Conservation (phyloP, 2,329 filamentous ascomycete species). For the Trematosphaeria pertusa region DNA sequence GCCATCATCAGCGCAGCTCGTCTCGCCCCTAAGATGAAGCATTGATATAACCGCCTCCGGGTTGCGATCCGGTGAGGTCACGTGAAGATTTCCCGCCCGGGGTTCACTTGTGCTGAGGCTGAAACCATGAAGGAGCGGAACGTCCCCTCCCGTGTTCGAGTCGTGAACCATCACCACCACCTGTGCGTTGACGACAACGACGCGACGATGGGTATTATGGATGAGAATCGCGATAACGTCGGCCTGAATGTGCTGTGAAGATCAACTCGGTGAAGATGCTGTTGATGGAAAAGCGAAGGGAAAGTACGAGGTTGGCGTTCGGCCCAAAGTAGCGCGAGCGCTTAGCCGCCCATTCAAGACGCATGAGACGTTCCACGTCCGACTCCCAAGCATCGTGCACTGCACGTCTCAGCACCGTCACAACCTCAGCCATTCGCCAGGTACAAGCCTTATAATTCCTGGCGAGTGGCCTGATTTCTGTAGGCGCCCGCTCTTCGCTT, state of each 20-base stretch:
- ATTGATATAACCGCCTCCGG: background rate
- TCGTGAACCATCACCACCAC: background rate
- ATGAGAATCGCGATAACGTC: background rate
- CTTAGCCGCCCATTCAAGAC: constrained; percentile 13
- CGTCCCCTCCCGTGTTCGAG: background rate
- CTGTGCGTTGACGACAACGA: background rate
- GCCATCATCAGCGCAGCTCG: background rate
- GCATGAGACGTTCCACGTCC: constrained; percentile 19
- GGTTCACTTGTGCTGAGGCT: constrained; percentile 1
- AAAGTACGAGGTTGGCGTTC: too few relatives aligned
- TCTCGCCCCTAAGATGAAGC: background rate
- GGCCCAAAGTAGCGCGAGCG: constrained; percentile 14
- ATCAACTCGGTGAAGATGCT: background rate
- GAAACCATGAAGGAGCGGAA: constrained; percentile 8
- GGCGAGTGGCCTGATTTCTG: constrained; percentile 40
- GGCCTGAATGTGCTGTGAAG: background rate
- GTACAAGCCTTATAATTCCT: constrained; percentile 36
- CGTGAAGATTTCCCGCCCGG: background rate
- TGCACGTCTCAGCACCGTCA: constrained; percentile 38
- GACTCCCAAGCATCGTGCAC: constrained; percentile 31
- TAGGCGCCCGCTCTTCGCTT: constrained; percentile 11
- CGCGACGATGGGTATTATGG: too few relatives aligned
- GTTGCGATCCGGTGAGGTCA: background rate
- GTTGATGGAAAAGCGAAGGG: background rate
- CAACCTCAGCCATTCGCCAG: constrained; percentile 26